A percentile compares a stretch with the other conserved stretches of the same genome.
Evolutionary conservation across 345 rosid species (phyloP).

Genomic region (Eutrema yunnanense): DNA sequence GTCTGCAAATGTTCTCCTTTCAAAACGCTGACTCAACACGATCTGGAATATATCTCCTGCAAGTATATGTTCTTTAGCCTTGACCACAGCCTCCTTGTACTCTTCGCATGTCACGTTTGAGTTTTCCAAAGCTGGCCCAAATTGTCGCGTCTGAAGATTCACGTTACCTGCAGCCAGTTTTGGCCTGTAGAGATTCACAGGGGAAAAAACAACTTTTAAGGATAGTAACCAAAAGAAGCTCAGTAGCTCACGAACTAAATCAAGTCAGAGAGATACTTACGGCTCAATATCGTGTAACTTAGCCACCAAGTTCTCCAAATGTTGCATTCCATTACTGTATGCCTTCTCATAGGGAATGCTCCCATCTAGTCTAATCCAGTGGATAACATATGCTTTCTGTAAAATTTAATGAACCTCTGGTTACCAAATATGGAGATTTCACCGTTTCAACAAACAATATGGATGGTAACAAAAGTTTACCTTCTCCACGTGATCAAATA

Average conservation of each 20-base stretch:
- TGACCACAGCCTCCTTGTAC: slow-evolving; percentile 55
- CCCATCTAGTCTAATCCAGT: slow-evolving; percentile 56
- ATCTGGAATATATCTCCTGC: slow-evolving; percentile 93
- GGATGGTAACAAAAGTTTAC: slow-evolving; percentile 26
- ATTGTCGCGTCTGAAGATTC: slow-evolving; percentile 47
- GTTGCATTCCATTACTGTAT: slow-evolving; percentile 45
- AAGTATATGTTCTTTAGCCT: slow-evolving; percentile 79
- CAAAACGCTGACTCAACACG: slow-evolving; percentile 83
- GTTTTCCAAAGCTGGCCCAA: slow-evolving; percentile 50
- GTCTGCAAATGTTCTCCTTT: slow-evolving; percentile 80
- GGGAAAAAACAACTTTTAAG: background rate
- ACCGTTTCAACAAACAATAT: background rate
- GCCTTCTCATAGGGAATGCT: slow-evolving; percentile 49
- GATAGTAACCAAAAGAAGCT: background rate
- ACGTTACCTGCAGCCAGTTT: slow-evolving; percentile 61
- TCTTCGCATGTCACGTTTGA: slow-evolving; percentile 70
- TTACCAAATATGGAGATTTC: background rate
- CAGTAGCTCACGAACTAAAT: slow-evolving; percentile 2
- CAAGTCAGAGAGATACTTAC: slow-evolving; percentile 31
- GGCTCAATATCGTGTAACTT: slow-evolving; percentile 42
- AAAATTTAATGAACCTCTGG: background rate
- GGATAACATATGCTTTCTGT: slow-evolving; percentile 60
- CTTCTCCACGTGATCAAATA: slow-evolving; percentile 92
- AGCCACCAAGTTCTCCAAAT: slow-evolving; percentile 41
- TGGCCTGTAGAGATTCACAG: slow-evolving; percentile 46